Evolutionary conservation across 192 early-diverging fungal species (phyloP).

Genomic region (Podila clonocystis): DNA sequence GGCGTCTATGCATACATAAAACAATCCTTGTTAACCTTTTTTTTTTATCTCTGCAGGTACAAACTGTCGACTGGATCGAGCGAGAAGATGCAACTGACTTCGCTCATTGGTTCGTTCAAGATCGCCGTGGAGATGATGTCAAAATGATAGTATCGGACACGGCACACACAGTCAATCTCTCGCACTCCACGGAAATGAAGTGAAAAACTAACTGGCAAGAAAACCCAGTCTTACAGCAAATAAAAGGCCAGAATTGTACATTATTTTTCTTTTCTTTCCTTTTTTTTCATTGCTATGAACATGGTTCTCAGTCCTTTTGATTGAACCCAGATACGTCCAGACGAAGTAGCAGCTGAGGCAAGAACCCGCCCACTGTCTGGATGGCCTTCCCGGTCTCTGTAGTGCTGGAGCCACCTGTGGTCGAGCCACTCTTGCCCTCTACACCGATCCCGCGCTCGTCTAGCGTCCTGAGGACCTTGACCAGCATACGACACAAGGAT

Average conservation of each 20-base stretch:
- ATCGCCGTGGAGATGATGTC: slow-evolving; percentile 68
- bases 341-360: slow-evolving; percentile 51
- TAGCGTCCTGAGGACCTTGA: slow-evolving; percentile 48
- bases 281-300: too few relatives aligned
- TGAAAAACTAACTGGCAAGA: too few relatives aligned
- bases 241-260: too few relatives aligned
- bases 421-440: slow-evolving; percentile 9
- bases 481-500: slow-evolving; percentile 39
- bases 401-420: neutral
- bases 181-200: neutral
- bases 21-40: slow-evolving; percentile 2
- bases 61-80: slow-evolving; percentile 84
- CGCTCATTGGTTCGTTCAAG: slow-evolving; percentile 90
- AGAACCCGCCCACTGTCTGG: slow-evolving; percentile 26
- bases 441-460: slow-evolving; percentile 51
- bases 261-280: too few relatives aligned
- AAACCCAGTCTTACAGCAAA: too few relatives aligned
- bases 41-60: slow-evolving; percentile 63
- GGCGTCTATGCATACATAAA: neutral
- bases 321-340: slow-evolving; percentile 49
- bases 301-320: neutral
- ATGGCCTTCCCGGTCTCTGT: slow-evolving; percentile 1
- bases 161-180: neutral
- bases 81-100: slow-evolving; percentile 89
- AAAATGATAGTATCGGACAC: slow-evolving; percentile 8